Percentiles rank a stretch among this genome's conserved stretches.
These are phyloP conservation scores for Yarrowia galli DNA, from an alignment of 1,139 yeast genomes.

Conservation along the genomic window DNA sequence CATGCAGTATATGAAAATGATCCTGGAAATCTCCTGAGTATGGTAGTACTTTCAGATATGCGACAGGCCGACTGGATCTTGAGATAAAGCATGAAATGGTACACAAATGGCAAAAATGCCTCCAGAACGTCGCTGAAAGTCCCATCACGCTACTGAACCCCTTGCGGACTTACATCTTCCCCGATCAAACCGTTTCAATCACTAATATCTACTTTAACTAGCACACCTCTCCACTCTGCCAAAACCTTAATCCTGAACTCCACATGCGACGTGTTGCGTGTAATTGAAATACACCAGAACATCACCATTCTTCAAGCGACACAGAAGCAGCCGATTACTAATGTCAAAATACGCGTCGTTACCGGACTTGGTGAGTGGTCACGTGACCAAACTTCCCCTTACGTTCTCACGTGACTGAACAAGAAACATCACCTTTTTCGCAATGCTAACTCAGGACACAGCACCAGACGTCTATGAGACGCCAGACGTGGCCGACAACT, in stretches of 20 bases:
- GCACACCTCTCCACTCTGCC: not conserved
- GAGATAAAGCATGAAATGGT: no score
- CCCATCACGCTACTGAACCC: no score
- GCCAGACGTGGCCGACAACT: slow-evolving; percentile 23
- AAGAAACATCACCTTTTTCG: no score
- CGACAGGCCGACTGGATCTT: no score
- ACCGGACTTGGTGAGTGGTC: slow-evolving; percentile 31
- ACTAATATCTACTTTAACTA: no score
- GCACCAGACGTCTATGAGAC: slow-evolving; percentile 37
- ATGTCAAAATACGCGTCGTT: slow-evolving; percentile 37
- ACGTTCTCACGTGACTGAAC: not conserved
- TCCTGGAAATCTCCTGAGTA: no score
- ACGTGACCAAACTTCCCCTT: not conserved
- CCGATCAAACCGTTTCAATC: no score
- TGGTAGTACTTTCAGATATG: no score
- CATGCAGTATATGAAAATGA: no score
- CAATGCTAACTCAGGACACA: slow-evolving; percentile 22
- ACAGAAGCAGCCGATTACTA: not conserved
- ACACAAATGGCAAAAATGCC: no score
- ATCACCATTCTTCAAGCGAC: not conserved
- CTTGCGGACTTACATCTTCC: no score
- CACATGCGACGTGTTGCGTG: slow-evolving; percentile 12
- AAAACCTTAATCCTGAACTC: not conserved
- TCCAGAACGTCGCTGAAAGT: no score
- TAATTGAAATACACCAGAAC: not conserved